phyloP scores from a whole-genome alignment of 176 grass and related monocot genomes.

The Carex parvula region DNA sequence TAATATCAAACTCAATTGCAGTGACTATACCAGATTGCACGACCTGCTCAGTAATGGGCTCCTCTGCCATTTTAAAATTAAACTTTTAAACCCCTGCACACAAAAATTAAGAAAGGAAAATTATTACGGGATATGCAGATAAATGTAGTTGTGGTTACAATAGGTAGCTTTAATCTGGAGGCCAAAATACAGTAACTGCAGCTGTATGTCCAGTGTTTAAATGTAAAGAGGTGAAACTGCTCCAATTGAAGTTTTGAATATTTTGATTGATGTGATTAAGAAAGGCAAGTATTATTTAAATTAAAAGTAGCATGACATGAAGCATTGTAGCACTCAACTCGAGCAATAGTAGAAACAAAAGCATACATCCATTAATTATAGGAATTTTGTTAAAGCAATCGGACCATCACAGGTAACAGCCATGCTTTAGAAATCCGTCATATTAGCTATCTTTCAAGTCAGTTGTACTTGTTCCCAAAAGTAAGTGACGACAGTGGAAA shows the following conservation, averaged over 20 bases:
- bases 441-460: not conserved
- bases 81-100: constrained; percentile 25
- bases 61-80: constrained; percentile 36
- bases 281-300: not conserved
- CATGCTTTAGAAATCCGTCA: not conserved
- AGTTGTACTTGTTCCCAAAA: not conserved
- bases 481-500: not conserved
- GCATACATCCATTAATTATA: not conserved
- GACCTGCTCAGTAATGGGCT: constrained; percentile 30
- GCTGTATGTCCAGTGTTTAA: not conserved
- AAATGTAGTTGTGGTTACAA: not conserved
- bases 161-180: not conserved
- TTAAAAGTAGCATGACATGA: not conserved
- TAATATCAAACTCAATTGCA: constrained; percentile 57
- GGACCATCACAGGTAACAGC: not conserved
- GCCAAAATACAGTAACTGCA: not conserved
- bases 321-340: not conserved
- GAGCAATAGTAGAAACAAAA: not conserved
- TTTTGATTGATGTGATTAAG: constrained; percentile 2
- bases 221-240: not conserved
- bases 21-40: constrained; percentile 39
- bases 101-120: constrained; percentile 5
- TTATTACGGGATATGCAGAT: not conserved
- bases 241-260: not conserved
- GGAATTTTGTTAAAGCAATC: not conserved